Evolutionary conservation across 306 rosid species (phyloP).

Genomic region (Dalbergia oliveri): DNA sequence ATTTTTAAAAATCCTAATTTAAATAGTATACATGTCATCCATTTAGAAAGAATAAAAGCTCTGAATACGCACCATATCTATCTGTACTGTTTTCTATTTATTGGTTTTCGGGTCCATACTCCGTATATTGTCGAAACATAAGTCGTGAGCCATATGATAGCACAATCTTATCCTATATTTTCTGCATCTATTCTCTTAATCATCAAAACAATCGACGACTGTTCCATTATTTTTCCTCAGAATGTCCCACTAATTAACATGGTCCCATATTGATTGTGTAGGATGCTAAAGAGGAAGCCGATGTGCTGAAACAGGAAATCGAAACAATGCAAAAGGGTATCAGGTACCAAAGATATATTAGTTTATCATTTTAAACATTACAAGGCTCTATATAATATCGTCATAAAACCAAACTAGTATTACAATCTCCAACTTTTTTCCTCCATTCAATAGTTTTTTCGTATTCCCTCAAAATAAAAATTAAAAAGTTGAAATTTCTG

Average conservation of each 20-base stretch:
- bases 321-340: conserved; percentile 80
- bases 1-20: no score
- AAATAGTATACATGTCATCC: no score
- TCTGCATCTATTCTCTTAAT: background rate
- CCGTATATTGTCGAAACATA: no score
- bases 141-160: no score
- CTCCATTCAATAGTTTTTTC: no score
- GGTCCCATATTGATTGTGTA: conserved; percentile 28
- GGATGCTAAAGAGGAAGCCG: conserved; percentile 77
- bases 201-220: background rate
- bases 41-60: no score
- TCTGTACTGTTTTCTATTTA: no score
- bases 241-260: background rate
- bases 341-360: conserved; percentile 54
- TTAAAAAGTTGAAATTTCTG: background rate
- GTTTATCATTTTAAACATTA: background rate
- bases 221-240: no score
- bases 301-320: conserved; percentile 72
- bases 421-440: background rate
- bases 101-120: no score
- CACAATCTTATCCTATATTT: background rate
- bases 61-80: no score
- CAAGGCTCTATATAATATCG: background rate
- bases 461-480: no score
- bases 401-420: background rate